Percentiles rank a stretch among this genome's conserved stretches.
Conservation (phyloP, 2,329 filamentous ascomycete species). For the Aspergillus versicolor region DNA sequence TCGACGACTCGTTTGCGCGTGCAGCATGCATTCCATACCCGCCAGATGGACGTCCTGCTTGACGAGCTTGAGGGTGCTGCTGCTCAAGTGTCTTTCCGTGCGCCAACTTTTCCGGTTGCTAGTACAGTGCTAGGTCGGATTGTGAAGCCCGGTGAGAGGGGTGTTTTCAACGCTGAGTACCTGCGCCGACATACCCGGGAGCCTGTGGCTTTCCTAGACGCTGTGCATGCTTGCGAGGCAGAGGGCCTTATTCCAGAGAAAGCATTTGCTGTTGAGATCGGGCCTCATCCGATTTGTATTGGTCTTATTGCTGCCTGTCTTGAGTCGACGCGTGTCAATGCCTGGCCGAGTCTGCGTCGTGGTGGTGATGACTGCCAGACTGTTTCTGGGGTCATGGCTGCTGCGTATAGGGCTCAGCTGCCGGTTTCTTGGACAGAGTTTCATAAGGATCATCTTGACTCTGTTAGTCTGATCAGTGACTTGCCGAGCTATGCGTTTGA, state of each 20-base stretch:
- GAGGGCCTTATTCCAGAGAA: constrained; percentile 55
- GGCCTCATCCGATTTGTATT: constrained; percentile 70
- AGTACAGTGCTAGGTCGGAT: constrained; percentile 62
- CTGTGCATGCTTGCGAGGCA: constrained; percentile 57
- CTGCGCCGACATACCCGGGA: constrained; percentile 65
- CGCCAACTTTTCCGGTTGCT: constrained; percentile 61
- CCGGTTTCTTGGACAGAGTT: constrained; percentile 5
- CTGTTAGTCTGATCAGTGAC: neutral
- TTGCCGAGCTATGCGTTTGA: constrained; percentile 11
- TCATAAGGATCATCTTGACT: neutral
- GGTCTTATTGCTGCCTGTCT: constrained; percentile 67
- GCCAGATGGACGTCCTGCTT: constrained; percentile 19
- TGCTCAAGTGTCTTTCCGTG: constrained; percentile 52
- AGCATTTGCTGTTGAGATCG: constrained; percentile 70
- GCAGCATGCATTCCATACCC: constrained; percentile 56
- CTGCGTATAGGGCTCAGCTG: neutral
- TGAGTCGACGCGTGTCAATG: constrained; percentile 37
- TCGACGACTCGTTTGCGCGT: constrained; percentile 58
- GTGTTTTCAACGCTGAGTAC: constrained; percentile 61
- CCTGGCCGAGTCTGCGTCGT: neutral
- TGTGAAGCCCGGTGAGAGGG: constrained; percentile 45
- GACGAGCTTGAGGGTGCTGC: constrained; percentile 13
- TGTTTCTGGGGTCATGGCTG: neutral
- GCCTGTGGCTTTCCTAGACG: constrained; percentile 67
- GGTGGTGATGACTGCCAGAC: neutral